phyloP scores from a whole-genome alignment of 331 rosid genomes.

The Pyrus hybrid region DNA sequence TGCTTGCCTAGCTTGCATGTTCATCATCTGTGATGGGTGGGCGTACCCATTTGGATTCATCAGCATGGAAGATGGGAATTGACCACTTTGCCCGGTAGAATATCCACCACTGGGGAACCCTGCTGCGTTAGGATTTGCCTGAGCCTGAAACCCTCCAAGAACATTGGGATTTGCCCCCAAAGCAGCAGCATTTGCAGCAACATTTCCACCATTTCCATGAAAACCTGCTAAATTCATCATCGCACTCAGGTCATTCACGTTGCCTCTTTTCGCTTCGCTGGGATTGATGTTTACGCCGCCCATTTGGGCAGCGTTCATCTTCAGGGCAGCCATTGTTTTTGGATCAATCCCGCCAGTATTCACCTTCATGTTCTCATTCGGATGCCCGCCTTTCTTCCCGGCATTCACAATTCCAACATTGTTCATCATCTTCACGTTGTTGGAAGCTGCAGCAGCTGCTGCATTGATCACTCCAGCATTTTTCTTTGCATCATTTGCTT shows the following conservation, averaged over 20 bases:
- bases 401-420: conserved; percentile 23
- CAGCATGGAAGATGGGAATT: conserved; percentile 34
- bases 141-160: conserved; percentile 36
- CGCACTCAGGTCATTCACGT: conserved; percentile 39
- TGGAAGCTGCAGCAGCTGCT: conserved; percentile 12
- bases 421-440: conserved; percentile 38
- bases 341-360: conserved; percentile 42
- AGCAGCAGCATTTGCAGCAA: conserved; percentile 18
- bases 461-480: conserved; percentile 19
- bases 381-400: conserved; percentile 38
- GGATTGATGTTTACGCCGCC: conserved; percentile 13
- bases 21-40: conserved; percentile 45
- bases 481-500: conserved; percentile 35
- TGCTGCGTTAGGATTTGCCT: conserved; percentile 27
- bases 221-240: conserved; percentile 82
- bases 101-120: conserved; percentile 30
- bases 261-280: conserved; percentile 39
- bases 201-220: conserved; percentile 34
- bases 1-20: conserved; percentile 25
- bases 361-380: conserved; percentile 34
- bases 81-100: conserved; percentile 23
- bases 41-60: conserved; percentile 56
- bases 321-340: conserved; percentile 57
- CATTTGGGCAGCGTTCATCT: conserved; percentile 16
- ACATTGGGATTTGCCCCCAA: conserved; percentile 28